A percentile compares a stretch with the other conserved stretches of the same genome.
Evolutionary conservation across 73 alveolate species (phyloP).

Genomic region (Blepharisma japonicum): DNA sequence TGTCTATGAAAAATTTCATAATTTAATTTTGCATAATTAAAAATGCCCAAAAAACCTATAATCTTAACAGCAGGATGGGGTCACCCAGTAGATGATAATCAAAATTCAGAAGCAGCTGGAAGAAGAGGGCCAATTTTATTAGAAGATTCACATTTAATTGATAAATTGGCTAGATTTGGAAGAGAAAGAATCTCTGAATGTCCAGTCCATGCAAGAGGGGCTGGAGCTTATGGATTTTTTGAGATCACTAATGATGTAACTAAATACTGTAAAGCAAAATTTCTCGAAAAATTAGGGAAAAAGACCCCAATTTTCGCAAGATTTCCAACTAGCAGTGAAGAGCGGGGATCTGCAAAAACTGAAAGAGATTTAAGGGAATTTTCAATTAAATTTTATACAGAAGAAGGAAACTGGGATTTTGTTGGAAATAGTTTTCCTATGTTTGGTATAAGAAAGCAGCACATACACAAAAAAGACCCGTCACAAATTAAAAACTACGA

Average conservation of each 20-base stretch:
- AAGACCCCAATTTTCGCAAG: conserved; percentile 82
- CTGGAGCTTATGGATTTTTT: conserved; percentile 91
- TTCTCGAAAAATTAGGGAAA: conserved; percentile 75
- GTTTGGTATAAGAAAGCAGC: conserved; percentile 87
- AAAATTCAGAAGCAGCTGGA: conserved; percentile 86
- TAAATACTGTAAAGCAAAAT: conserved; percentile 77
- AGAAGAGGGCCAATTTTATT: conserved; percentile 79
- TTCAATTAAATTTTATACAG: conserved; percentile 91
- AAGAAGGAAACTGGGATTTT: conserved; percentile 91
- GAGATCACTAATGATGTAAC: conserved; percentile 87
- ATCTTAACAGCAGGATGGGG: conserved; percentile 76
- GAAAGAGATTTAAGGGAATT: conserved; percentile 90
- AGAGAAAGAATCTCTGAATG: conserved; percentile 94
- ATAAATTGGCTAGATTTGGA: conserved; percentile 85
- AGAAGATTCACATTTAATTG: conserved; percentile 73
- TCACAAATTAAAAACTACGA: conserved; percentile 67
- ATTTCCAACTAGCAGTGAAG: conserved; percentile 88
- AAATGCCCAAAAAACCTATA: conserved; percentile 32
- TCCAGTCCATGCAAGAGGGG: conserved; percentile 94
- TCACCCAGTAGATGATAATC: conserved; percentile 79
- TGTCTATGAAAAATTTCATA: too few relatives aligned
- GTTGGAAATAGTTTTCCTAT: conserved; percentile 93
- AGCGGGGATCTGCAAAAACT: conserved; percentile 83
- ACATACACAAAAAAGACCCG: conserved; percentile 83
- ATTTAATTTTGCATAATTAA: too few relatives aligned